A percentile compares a stretch with the other conserved stretches of the same genome.
These are phyloP conservation scores for Oryza rufipogon DNA, from an alignment of 176 grass and related monocot species.

Conservation along the genomic window DNA sequence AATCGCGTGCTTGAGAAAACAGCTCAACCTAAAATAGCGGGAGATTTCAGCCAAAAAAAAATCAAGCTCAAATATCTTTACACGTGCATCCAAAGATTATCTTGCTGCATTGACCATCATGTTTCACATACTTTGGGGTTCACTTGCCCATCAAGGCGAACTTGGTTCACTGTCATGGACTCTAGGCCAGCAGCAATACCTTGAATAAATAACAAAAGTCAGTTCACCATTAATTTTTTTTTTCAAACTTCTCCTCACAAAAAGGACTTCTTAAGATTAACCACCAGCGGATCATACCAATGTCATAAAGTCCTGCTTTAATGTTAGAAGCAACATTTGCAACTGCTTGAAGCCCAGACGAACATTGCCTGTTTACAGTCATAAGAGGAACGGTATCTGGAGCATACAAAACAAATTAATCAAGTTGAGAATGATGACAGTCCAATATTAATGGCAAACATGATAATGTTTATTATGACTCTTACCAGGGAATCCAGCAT, in stretches of 20 bases:
- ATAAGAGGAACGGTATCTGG: conserved; percentile 89
- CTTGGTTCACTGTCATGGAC: conserved; percentile 77
- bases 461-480: conserved; percentile 1
- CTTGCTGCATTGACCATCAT: conserved; percentile 14
- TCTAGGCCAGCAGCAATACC: conserved; percentile 95
- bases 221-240: background rate
- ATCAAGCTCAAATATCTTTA: conserved; percentile 33
- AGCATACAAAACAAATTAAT: conserved; percentile 38
- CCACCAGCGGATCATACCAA: conserved; percentile 50
- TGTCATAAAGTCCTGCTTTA: conserved; percentile 81
- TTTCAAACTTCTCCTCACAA: background rate
- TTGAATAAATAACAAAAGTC: conserved; percentile 36
- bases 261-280: conserved; percentile 8
- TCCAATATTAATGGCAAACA: background rate
- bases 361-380: conserved; percentile 91
- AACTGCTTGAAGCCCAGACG: conserved; percentile 94
- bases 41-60: conserved; percentile 26
- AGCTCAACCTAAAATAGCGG: conserved; percentile 60
- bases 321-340: conserved; percentile 86
- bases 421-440: background rate
- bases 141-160: conserved; percentile 33
- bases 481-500: conserved; percentile 84
- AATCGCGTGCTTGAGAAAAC: conserved; percentile 88
- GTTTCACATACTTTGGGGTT: conserved; percentile 78
- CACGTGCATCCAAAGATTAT: conserved; percentile 13